Base-by-base conservation (phyloP, 108 stramenopile genomes). In the Seminavis robusta region DNA sequence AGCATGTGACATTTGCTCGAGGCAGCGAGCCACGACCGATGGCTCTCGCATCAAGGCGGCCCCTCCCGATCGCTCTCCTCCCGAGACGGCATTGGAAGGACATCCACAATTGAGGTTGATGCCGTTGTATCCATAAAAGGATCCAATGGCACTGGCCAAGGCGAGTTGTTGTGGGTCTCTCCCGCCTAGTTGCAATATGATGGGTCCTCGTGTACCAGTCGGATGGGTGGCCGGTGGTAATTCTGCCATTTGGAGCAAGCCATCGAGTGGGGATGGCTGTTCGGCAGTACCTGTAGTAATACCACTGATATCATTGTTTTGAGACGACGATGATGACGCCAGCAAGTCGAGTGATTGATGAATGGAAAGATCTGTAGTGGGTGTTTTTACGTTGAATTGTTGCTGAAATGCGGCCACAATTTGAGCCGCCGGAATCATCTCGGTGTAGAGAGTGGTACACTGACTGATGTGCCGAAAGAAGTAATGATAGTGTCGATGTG, bases 21-120 rank as follows among this genome's bases (percentile, higher is more conserved):
- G 33, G 56, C 51, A 63, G 16, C 38, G 29, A 1, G 58, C 59
- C 29, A 76, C 74, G 1, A 52, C 23, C 4, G 34, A n/a, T 21
- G 74, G 68, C n/a, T 65, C 59, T 30, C 16, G 15, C 76, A 77
- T 77, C 33, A 77, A 48, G 15, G 76, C 53, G 10, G 65, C 65
- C 16, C 76, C 76, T 13, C 49, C 51, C 9, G 39, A 19, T 4
- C 68, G 50, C n/a, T n/a, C n/a, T n/a, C n/a, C n/a, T 16, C 57
- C 75, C 10, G 53, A 40, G 23, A 72, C 76, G 27, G 59, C 57
- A 37, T 45, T 56, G 15, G 53, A 50, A 11, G 76, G 76, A 57
- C 76, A 77, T 28, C 76, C 76, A 59, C 76, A 77, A 53, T 77
- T 77, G 24, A 77, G 34, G 56, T 77, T 77, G 47, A 77, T 53